phyloP scores from a whole-genome alignment of 768 basidiomycete species.

The Boletus eberwhitei region DNA sequence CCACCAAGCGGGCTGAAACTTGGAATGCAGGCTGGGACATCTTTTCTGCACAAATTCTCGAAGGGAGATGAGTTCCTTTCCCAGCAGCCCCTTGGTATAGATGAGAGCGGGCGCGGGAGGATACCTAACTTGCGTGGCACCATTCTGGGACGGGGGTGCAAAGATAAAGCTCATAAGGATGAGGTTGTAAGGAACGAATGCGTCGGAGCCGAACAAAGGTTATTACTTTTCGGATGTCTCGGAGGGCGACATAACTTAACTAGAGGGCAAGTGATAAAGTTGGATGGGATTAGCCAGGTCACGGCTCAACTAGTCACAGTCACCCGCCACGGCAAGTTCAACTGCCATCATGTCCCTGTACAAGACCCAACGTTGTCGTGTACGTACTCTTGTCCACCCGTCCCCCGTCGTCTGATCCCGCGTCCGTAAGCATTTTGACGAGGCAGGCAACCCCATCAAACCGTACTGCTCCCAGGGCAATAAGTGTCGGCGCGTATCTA shows the following conservation, averaged over 20 bases:
- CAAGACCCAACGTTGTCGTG: constrained; percentile 49
- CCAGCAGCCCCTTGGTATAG: constrained; percentile 9
- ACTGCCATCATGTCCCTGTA: constrained; percentile 35
- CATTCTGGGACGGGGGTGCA: constrained; percentile 9
- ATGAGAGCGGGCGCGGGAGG: constrained; percentile 20
- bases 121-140: constrained; percentile 20
- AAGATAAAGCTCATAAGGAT: constrained; percentile 22
- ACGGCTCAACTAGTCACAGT: constrained; percentile 16
- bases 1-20: constrained; percentile 33
- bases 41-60: constrained; percentile 31
- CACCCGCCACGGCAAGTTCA: constrained; percentile 5
- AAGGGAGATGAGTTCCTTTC: constrained; percentile 18
- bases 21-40: constrained; percentile 28
- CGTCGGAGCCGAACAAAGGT: not conserved
- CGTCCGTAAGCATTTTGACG: constrained; percentile 45
- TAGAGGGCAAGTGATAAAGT: not conserved
- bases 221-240: constrained; percentile 8
- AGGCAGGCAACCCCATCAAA: constrained; percentile 38
- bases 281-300: constrained; percentile 4
- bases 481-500: constrained; percentile 44
- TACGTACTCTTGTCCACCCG: constrained; percentile 25
- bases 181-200: not conserved
- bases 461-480: constrained; percentile 47
- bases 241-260: not conserved
- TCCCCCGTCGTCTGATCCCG: constrained; percentile 13